These are phyloP conservation scores for Blastocystis sp. DNA, from an alignment of 352 stramenopile genomes.

Conservation along the genomic window DNA sequence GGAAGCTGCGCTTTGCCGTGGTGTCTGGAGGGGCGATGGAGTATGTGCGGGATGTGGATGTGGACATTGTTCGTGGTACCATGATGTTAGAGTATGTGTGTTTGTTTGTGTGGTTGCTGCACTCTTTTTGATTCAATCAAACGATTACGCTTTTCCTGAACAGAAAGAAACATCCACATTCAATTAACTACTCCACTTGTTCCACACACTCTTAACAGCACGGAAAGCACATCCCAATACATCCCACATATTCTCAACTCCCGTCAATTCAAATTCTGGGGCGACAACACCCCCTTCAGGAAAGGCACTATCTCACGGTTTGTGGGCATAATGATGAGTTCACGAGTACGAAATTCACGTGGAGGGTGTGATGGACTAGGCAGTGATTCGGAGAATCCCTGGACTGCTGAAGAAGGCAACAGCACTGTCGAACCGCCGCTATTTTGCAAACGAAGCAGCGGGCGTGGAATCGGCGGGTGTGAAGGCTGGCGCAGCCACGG, in stretches of 20 bases:
- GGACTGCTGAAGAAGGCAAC: constrained; percentile 7
- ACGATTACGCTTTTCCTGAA: constrained; percentile 2
- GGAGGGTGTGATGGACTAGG: not conserved
- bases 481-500: not conserved
- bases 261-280: not conserved
- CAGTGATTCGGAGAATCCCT: constrained; percentile 8
- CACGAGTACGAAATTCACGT: not conserved
- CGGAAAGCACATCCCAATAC: too few relatives aligned
- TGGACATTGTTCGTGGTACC: constrained; percentile 28
- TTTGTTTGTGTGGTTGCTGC: not conserved
- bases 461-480: not conserved
- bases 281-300: not conserved
- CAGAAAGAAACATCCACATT: too few relatives aligned
- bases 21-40: not conserved
- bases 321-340: constrained; percentile 20
- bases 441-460: constrained; percentile 4
- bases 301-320: not conserved
- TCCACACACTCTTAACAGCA: too few relatives aligned
- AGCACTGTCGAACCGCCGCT: not conserved
- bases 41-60: constrained; percentile 12
- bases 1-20: constrained; percentile 1
- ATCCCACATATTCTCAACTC: too few relatives aligned
- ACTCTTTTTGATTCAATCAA: not conserved
- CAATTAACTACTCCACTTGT: too few relatives aligned
- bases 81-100: not conserved